Percentiles rank a stretch among this genome's conserved stretches.
phyloP scores from a whole-genome alignment of 345 rosid genomes.

The Syzygium grande region DNA sequence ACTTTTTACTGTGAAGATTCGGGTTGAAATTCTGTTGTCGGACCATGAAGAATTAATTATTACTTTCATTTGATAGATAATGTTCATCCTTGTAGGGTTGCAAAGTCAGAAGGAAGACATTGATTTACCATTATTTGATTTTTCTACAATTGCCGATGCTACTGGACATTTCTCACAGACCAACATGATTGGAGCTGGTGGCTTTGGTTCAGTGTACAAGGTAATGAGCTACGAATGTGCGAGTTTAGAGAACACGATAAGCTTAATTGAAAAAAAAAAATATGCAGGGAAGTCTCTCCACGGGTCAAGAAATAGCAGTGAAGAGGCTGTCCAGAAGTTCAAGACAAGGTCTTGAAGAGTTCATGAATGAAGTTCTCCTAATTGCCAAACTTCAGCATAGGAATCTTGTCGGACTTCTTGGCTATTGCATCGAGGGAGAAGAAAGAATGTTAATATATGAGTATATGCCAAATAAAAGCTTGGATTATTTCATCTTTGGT shows the following conservation, averaged over 20 bases:
- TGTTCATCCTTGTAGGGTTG: background rate
- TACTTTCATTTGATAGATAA: background rate
- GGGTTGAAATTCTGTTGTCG: background rate
- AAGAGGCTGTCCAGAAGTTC: conserved; percentile 15
- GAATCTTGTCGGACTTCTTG: background rate
- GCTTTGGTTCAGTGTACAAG: conserved; percentile 2
- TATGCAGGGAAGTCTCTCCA: background rate
- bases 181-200: background rate
- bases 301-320: background rate
- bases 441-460: background rate
- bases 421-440: background rate
- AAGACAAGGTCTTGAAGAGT: background rate
- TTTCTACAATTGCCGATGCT: background rate
- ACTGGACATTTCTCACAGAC: background rate
- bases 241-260: background rate
- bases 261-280: background rate
- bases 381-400: background rate
- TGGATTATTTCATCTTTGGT: background rate
- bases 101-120: background rate
- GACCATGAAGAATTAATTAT: background rate
- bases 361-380: background rate
- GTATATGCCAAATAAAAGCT: background rate
- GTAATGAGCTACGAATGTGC: background rate
- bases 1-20: background rate
- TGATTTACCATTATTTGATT: background rate